Conservation (phyloP, 2,329 filamentous ascomycete species). For the Ustilaginoidea virens region DNA sequence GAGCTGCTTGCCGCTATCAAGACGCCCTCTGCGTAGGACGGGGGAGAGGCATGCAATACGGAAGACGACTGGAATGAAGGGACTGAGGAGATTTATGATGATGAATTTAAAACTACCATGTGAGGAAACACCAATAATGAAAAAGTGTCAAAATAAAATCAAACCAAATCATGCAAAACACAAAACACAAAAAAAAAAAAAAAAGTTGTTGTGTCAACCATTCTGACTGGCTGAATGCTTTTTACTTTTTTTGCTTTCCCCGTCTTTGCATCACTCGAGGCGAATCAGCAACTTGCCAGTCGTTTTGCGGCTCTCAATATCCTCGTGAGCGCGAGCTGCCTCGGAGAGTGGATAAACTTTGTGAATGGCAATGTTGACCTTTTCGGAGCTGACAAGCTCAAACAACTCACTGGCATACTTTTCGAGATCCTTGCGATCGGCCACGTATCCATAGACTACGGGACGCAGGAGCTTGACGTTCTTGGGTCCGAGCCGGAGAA, state of each 20-base stretch:
- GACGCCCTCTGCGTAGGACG: conserved; percentile 13
- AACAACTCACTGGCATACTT: conserved; percentile 59
- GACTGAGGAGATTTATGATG: neutral
- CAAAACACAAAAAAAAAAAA: too few species aligned
- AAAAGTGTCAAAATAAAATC: too few species aligned
- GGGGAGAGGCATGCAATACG: neutral
- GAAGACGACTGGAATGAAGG: conserved; percentile 1
- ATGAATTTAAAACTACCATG: neutral
- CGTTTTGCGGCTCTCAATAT: conserved; percentile 70
- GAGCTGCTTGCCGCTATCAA: conserved; percentile 56
- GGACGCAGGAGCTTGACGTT: conserved; percentile 67
- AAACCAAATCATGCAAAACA: too few species aligned
- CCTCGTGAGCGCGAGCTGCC: conserved; percentile 53
- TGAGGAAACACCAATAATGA: too few species aligned
- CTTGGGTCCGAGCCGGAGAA: conserved; percentile 48
- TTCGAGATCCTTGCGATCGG: conserved; percentile 54
- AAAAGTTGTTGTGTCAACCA: too few species aligned
- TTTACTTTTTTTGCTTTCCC: too few species aligned
- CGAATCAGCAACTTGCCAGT: conserved; percentile 71
- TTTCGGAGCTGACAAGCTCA: conserved; percentile 49
- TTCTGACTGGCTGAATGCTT: too few species aligned
- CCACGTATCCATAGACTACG: conserved; percentile 54
- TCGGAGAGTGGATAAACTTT: conserved; percentile 64
- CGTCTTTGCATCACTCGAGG: conserved; percentile 37
- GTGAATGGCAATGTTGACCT: conserved; percentile 59